Evolutionary conservation across 306 rosid genomes (phyloP).

Genomic region (Abrus pulchellus): DNA sequence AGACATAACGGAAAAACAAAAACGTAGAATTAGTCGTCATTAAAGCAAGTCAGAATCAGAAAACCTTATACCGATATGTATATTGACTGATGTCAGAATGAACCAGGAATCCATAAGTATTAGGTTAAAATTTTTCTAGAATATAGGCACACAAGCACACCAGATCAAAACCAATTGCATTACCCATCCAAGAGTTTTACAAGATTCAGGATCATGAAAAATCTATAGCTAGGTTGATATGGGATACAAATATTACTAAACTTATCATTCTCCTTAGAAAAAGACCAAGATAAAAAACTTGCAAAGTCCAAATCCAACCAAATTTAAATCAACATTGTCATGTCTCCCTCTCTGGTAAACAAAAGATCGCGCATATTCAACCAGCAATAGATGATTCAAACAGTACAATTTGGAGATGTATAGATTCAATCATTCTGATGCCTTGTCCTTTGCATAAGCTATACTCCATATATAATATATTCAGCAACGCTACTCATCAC

Average conservation of each 20-base stretch:
- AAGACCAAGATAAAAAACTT: conserved; percentile 8
- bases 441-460: conserved; percentile 47
- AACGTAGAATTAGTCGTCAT: background rate
- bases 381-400: conserved; percentile 43
- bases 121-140: background rate
- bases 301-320: conserved; percentile 4
- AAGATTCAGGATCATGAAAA: conserved; percentile 39
- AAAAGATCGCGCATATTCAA: conserved; percentile 27
- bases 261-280: conserved; percentile 24
- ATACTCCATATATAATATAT: conserved; percentile 42
- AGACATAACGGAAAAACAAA: background rate
- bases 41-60: background rate
- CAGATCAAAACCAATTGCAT: conserved; percentile 31
- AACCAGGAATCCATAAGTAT: conserved; percentile 5
- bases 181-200: conserved; percentile 23
- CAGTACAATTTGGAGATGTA: conserved; percentile 41
- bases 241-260: conserved; percentile 42
- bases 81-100: conserved; percentile 3
- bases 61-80: background rate
- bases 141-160: background rate
- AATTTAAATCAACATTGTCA: conserved; percentile 35
- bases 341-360: conserved; percentile 23
- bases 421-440: conserved; percentile 42
- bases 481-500: conserved; percentile 40
- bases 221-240: conserved; percentile 20